Evolutionary conservation across 208 protist genomes (phyloP), one percentile per base, ranked within the genome.

Genomic region (Leishmania tropica): DNA sequence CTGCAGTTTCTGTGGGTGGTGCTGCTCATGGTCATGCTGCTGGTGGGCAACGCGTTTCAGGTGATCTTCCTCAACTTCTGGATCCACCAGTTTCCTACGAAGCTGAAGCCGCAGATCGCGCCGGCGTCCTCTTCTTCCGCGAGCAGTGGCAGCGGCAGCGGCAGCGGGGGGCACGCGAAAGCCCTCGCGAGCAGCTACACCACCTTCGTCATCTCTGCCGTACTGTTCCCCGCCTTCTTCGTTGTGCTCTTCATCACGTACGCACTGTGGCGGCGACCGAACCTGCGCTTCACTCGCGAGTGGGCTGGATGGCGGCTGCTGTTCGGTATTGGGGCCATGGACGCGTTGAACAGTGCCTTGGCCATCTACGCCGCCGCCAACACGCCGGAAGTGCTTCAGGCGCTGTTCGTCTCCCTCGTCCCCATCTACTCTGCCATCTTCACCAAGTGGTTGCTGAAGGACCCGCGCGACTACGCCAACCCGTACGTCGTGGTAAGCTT

Each of bases 21-120:
- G 4, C 19, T 91, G 19, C 80, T 94, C 5, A 79, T 97, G 56
- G 17, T 91, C 31, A 76, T 94, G 72, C 76, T 97, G 51, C 83
- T 91, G n/a, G 85, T 81, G 2, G 94, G 94, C 71, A 90, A 94
- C 75, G 88, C 90, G 1, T 91, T 92, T 81, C 91, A 96, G 81
- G 86, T 97, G 35, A 93, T 97, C 56, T 87, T 89, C 47, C 84
- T 96, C 17, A 97, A 97, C 83, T 95, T 93, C 83, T 97, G 94
- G 93, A 84, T 96, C 24, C 78, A 83, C 53, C 75, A 88, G 65
- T 96, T 93, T 56, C 92, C 94, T 0, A 54, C 56, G n/a, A 76
- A 79, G 45, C 48, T 21, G 13, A 35, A 21, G 11, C 78, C 87
- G 0, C 86, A 87, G 17, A 90, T 83, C 77, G 87, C 89, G 68